A percentile compares a stretch with the other conserved stretches of the same genome.
phyloP scores from a whole-genome alignment of 257 asterid genomes.

The Solanum raphanifolium region DNA sequence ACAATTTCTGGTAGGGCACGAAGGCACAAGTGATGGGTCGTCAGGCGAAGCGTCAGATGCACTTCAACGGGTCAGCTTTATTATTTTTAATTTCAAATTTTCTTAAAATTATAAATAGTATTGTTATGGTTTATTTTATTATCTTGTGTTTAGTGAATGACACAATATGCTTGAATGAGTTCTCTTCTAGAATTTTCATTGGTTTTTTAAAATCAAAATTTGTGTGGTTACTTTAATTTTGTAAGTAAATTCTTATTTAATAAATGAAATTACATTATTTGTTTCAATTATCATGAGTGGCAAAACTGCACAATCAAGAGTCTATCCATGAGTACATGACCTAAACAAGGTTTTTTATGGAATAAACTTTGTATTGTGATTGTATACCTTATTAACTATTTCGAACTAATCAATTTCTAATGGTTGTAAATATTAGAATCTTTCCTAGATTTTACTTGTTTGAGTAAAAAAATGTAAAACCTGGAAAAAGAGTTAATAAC shows the following conservation, averaged over 20 bases:
- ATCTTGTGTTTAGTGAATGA: not conserved
- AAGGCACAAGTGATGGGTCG: not conserved
- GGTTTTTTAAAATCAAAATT: no score
- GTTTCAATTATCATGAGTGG: not conserved
- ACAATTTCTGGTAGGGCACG: not conserved
- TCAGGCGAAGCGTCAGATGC: no score
- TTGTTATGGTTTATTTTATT: not conserved
- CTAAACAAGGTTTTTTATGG: not conserved
- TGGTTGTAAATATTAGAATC: not conserved
- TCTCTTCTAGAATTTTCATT: not conserved
- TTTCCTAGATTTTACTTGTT: not conserved
- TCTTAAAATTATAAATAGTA: not conserved
- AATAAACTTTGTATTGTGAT: not conserved
- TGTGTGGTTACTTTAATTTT: not conserved
- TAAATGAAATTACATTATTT: no score
- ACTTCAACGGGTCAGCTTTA: not conserved
- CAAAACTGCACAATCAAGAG: not conserved
- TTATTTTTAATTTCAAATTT: no score
- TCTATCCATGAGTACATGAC: not conserved
- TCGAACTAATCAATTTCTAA: not conserved
- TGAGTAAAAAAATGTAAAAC: not conserved
- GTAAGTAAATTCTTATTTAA: no score
- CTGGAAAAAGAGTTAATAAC: not conserved
- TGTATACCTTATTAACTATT: not conserved
- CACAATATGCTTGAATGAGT: not conserved